phyloP scores from a whole-genome alignment of 23 red algal species.

The Pyropia yezoensis region DNA sequence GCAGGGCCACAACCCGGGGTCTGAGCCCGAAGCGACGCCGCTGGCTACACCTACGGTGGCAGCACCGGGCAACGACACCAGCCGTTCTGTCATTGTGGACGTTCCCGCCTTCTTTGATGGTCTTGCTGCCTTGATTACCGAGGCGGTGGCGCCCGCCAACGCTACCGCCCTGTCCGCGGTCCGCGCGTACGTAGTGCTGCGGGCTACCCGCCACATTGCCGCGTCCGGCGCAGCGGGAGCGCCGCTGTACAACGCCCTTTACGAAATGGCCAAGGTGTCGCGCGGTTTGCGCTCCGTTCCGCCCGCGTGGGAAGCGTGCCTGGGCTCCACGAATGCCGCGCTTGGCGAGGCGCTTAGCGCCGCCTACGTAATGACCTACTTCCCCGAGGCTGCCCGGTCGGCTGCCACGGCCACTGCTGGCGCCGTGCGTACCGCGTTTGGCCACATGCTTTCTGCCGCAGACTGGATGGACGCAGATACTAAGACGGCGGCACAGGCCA shows the following conservation, averaged over 20 bases:
- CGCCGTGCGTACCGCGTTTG: conserved; percentile 62
- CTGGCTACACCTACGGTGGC: not conserved
- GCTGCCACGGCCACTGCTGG: conserved; percentile 27
- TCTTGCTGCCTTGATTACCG: conserved; percentile 2
- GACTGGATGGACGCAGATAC: conserved; percentile 62
- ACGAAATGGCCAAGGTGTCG: conserved; percentile 33
- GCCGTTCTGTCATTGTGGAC: conserved; percentile 31
- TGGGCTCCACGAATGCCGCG: conserved; percentile 19
- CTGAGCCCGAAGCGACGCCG: too few species aligned
- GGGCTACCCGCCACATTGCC: conserved; percentile 15
- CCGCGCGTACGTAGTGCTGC: conserved; percentile 49
- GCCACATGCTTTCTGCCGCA: conserved; percentile 21
- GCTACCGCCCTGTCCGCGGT: not conserved
- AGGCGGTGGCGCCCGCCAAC: conserved; percentile 3
- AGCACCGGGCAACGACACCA: not conserved
- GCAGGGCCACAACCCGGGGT: not conserved
- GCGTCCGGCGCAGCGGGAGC: conserved; percentile 28
- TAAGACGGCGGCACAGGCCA: conserved; percentile 30
- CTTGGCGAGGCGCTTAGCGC: conserved; percentile 66
- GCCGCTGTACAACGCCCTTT: conserved; percentile 27
- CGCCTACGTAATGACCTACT: conserved; percentile 60
- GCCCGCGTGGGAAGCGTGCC: conserved; percentile 53
- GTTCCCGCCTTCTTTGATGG: conserved; percentile 22
- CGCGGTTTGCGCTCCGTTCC: conserved; percentile 36
- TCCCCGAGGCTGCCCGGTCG: conserved; percentile 21